phyloP scores from a whole-genome alignment of 192 early-diverging fungal genomes.

The Backusella parvicylindrica region DNA sequence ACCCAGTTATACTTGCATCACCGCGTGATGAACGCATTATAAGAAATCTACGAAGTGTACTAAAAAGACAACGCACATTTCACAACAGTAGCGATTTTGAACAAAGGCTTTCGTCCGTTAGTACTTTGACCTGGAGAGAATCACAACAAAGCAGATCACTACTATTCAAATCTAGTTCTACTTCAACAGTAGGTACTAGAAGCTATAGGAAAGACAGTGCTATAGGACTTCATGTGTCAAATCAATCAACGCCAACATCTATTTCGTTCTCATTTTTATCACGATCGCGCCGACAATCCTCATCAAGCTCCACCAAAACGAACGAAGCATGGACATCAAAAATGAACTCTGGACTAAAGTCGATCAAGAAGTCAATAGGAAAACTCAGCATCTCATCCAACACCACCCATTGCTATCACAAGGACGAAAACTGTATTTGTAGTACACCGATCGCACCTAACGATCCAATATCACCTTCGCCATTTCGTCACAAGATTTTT shows the following conservation, averaged over 20 bases:
- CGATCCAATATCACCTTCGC: background rate
- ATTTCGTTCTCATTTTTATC: slow-evolving; percentile 19
- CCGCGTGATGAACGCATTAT: slow-evolving; percentile 46
- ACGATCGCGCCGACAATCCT: slow-evolving; percentile 18
- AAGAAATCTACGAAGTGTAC: slow-evolving; percentile 36
- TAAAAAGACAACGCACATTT: slow-evolving; percentile 40
- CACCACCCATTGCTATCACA: background rate
- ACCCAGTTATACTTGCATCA: slow-evolving; percentile 36
- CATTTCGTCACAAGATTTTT: background rate
- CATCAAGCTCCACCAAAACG: slow-evolving; percentile 18
- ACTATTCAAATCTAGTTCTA: background rate
- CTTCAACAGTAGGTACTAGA: background rate
- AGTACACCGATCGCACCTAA: background rate
- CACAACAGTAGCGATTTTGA: background rate
- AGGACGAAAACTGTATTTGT: background rate
- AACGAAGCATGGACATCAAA: slow-evolving; percentile 25
- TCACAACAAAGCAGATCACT: background rate
- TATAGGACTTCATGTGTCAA: slow-evolving; percentile 10
- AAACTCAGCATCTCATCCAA: background rate
- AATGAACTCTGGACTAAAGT: slow-evolving; percentile 23
- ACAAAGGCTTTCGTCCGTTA: background rate
- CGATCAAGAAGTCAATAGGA: slow-evolving; percentile 26
- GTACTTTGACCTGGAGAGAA: background rate
- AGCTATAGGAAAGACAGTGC: slow-evolving; percentile 17
- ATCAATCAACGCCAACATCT: background rate